These are phyloP conservation scores for Rhodotorula sp. DNA, from an alignment of 1,284 basidiomycete genomes.

Conservation along the genomic window DNA sequence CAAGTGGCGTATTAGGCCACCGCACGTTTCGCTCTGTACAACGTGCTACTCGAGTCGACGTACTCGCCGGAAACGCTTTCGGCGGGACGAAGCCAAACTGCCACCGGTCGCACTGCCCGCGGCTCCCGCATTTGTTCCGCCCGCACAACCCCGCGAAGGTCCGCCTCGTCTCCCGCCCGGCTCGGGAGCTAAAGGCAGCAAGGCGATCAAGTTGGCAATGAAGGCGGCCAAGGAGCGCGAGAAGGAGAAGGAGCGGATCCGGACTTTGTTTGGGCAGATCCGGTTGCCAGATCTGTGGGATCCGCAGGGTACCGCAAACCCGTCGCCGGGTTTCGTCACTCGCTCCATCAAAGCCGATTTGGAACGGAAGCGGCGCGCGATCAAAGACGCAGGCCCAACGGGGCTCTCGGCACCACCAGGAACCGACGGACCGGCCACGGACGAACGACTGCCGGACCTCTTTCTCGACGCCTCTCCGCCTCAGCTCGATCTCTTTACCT, in stretches of 20 bases:
- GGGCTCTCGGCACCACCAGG: not conserved
- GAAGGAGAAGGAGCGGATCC: constrained; percentile 36
- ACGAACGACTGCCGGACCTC: not conserved
- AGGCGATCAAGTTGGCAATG: constrained; percentile 40
- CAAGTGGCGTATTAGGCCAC: constrained; percentile 34
- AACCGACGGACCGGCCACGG: not conserved
- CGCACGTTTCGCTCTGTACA: constrained; percentile 30
- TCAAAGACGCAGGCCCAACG: not conserved
- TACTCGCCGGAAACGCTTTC: constrained; percentile 8
- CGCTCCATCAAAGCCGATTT: constrained; percentile 19
- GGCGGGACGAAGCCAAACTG: constrained; percentile 11
- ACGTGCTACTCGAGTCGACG: constrained; percentile 23
- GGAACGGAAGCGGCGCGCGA: constrained; percentile 3
- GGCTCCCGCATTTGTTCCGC: constrained; percentile 23
- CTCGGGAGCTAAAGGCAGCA: constrained; percentile 37
- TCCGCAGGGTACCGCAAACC: constrained; percentile 20
- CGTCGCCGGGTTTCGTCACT: constrained; percentile 10
- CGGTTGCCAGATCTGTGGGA: constrained; percentile 29
- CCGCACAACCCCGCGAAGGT: constrained; percentile 23
- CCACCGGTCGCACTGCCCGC: constrained; percentile 25
- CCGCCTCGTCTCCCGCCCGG: constrained; percentile 36
- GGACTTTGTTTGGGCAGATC: constrained; percentile 21
- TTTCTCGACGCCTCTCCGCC: constrained; percentile 1
- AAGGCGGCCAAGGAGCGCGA: constrained; percentile 38
- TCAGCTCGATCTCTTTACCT: constrained; percentile 25